Evolutionary conservation across 2,329 filamentous ascomycete genomes (phyloP).

Genomic region (Ascochyta pisi): DNA sequence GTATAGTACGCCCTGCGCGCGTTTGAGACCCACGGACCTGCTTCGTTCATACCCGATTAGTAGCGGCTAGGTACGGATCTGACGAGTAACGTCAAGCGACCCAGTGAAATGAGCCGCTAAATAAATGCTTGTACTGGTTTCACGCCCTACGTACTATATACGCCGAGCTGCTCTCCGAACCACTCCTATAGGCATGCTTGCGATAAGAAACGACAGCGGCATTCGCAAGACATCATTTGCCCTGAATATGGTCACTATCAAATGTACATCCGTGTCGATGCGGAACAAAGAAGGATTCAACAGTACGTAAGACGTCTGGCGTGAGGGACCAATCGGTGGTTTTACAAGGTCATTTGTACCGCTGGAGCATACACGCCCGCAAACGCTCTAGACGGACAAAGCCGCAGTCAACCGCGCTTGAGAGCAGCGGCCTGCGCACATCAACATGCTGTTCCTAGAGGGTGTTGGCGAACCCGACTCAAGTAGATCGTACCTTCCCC

Average conservation of each 20-base stretch:
- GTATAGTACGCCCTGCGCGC: conserved; percentile 30
- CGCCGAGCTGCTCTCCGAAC: conserved; percentile 14
- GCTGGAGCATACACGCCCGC: background rate
- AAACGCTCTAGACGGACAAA: conserved; percentile 18
- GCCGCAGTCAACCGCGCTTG: conserved; percentile 14
- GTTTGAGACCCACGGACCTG: conserved; percentile 26
- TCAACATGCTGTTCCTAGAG: background rate
- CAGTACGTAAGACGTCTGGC: conserved; percentile 29
- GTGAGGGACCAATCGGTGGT: conserved; percentile 28
- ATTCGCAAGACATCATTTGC: background rate
- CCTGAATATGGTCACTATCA: background rate
- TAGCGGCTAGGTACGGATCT: conserved; percentile 45
- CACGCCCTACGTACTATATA: conserved; percentile 21
- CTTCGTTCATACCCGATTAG: conserved; percentile 28
- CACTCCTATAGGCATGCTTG: background rate
- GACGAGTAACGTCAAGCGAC: conserved; percentile 30
- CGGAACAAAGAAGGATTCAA: conserved; percentile 11
- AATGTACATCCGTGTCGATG: background rate
- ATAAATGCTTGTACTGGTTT: conserved; percentile 5
- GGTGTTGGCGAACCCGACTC: no score
- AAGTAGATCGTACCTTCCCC: no score
- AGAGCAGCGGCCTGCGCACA: background rate
- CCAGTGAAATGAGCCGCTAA: conserved; percentile 22
- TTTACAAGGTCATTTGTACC: conserved; percentile 9
- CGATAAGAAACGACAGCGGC: background rate